Percentiles rank a stretch among this genome's conserved stretches.
Evolutionary conservation across 2,329 filamentous ascomycete genomes (phyloP).

Genomic region (Sporothrix pseudoabietina): DNA sequence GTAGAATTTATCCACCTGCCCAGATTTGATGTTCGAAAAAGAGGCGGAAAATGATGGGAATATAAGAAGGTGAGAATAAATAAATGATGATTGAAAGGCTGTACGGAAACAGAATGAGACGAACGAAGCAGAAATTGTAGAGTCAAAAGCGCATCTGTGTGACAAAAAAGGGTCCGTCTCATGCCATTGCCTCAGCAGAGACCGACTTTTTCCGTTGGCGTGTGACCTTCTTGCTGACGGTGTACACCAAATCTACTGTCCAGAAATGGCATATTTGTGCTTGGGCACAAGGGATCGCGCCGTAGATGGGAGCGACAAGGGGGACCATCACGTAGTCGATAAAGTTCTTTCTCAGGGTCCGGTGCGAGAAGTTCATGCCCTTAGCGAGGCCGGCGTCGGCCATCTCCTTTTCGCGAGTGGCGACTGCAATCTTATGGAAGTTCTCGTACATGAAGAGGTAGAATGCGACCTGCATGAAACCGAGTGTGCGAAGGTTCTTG

Average conservation of each 20-base stretch:
- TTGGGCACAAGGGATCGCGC: slow-evolving; percentile 67
- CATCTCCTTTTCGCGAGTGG: slow-evolving; percentile 67
- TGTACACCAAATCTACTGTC: slow-evolving; percentile 69
- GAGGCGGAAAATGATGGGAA: slow-evolving; percentile 10
- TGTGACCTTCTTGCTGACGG: slow-evolving; percentile 70
- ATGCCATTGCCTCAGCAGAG: slow-evolving; percentile 33
- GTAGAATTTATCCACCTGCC: not conserved
- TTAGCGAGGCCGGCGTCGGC: slow-evolving; percentile 63
- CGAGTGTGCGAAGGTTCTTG: slow-evolving; percentile 60
- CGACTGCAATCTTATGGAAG: slow-evolving; percentile 65
- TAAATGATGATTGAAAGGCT: slow-evolving; percentile 22
- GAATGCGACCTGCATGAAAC: slow-evolving; percentile 63
- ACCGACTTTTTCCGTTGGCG: slow-evolving; percentile 53
- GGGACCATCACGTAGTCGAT: slow-evolving; percentile 68
- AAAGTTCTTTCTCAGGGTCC: slow-evolving; percentile 57
- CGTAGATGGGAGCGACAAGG: slow-evolving; percentile 67
- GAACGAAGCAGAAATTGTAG: slow-evolving; percentile 23
- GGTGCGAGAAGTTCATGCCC: slow-evolving; percentile 66
- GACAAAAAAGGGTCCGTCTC: not conserved
- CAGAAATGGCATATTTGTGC: slow-evolving; percentile 71
- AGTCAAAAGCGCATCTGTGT: not conserved
- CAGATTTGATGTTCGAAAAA: not conserved
- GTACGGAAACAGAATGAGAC: not conserved
- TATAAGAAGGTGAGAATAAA: not conserved
- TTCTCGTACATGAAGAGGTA: slow-evolving; percentile 69